phyloP scores from a whole-genome alignment of 2,329 filamentous ascomycete species.

The Chrysoporthe puriensis region DNA sequence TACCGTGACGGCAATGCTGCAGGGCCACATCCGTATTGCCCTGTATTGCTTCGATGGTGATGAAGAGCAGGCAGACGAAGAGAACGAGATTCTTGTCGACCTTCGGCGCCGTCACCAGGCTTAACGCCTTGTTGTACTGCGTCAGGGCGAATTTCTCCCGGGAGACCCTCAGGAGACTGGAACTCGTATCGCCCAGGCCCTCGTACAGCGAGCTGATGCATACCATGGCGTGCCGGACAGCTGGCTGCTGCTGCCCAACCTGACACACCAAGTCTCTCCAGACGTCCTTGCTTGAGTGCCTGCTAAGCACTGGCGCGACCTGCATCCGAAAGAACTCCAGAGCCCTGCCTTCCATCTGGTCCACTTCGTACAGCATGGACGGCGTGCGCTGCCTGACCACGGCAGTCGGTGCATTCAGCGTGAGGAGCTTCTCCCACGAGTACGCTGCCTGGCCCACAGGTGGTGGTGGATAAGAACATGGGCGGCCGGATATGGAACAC shows the following conservation, averaged over 20 bases:
- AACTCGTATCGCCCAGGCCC: slow-evolving; percentile 31
- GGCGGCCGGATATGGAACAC: slow-evolving; percentile 30
- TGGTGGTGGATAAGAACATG: slow-evolving; percentile 29
- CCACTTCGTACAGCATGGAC: not conserved
- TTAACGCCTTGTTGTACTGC: slow-evolving; percentile 55
- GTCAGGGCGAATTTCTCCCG: slow-evolving; percentile 43
- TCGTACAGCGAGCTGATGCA: slow-evolving; percentile 55
- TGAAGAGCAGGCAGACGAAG: slow-evolving; percentile 53
- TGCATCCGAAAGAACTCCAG: slow-evolving; percentile 42
- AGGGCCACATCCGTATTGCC: slow-evolving; percentile 46
- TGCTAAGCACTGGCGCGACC: slow-evolving; percentile 46
- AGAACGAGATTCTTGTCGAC: slow-evolving; percentile 41
- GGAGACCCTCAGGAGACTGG: slow-evolving; percentile 32
- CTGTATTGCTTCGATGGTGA: slow-evolving; percentile 53
- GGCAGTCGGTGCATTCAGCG: not conserved
- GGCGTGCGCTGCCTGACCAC: slow-evolving; percentile 1
- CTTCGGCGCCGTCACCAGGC: slow-evolving; percentile 44
- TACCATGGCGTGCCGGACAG: slow-evolving; percentile 53
- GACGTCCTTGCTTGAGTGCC: slow-evolving; percentile 47
- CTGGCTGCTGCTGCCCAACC: slow-evolving; percentile 48
- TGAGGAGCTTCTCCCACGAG: slow-evolving; percentile 23
- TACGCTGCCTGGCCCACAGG: slow-evolving; percentile 24
- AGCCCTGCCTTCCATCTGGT: slow-evolving; percentile 23
- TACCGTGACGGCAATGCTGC: slow-evolving; percentile 38
- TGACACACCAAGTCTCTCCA: slow-evolving; percentile 51